Evolutionary conservation across 1,284 basidiomycete species (phyloP).

Genomic region (Pholiota adiposa): DNA sequence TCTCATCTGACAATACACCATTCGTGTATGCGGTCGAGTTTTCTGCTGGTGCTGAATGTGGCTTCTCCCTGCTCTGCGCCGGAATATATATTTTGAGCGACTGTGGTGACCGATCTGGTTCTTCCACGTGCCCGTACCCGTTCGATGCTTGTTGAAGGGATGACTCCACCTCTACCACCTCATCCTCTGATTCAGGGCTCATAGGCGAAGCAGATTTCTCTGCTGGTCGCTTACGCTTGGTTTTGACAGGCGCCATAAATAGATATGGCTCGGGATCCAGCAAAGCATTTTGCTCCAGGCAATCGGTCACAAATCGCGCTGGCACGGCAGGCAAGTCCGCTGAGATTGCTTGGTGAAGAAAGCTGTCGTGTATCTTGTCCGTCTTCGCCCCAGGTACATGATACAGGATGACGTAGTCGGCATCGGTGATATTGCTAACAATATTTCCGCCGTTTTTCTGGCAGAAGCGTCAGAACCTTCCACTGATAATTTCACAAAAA

Average conservation of each 20-base stretch:
- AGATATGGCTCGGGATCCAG: conserved; percentile 43
- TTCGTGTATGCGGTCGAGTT: neutral
- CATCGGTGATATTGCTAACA: conserved; percentile 49
- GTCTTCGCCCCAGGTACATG: conserved; percentile 35
- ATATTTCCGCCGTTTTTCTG: conserved; percentile 70
- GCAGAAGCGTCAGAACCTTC: conserved; percentile 4
- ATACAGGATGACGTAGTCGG: conserved; percentile 63
- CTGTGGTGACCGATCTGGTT: neutral
- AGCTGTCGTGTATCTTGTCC: conserved; percentile 48
- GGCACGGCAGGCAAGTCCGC: conserved; percentile 47
- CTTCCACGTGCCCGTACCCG: neutral
- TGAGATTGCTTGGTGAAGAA: conserved; percentile 42
- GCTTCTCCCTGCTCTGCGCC: neutral
- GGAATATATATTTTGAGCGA: conserved; percentile 17
- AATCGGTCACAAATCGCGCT: conserved; percentile 60
- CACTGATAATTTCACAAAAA: neutral
- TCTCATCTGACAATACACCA: neutral
- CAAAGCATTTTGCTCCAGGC: conserved; percentile 46
- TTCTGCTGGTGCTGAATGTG: neutral
- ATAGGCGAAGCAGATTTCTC: neutral
- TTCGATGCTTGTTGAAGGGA: neutral
- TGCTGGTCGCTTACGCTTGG: conserved; percentile 17
- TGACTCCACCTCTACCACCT: conserved; percentile 1
- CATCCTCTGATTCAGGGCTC: conserved; percentile 20
- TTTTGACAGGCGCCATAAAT: conserved; percentile 28